Evolutionary conservation across 176 grass and related monocot species (phyloP), one percentile per base, ranked within the genome.

Genomic region (Eragrostis curvula): DNA sequence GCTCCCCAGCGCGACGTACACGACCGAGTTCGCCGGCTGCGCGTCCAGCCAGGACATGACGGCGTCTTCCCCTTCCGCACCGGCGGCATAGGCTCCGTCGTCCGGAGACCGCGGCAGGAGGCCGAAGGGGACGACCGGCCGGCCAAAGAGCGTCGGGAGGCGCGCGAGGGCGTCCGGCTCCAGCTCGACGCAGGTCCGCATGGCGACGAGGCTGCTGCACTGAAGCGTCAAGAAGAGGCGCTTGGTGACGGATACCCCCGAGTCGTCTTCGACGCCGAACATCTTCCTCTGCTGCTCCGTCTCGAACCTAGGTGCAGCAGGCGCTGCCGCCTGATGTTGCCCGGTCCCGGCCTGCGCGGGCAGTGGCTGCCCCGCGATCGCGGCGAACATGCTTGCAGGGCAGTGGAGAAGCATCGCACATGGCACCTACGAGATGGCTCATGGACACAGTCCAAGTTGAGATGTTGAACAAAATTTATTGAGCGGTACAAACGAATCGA

Each of bases 1-100:
- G 14, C 66, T 91, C 5, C 85, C 89, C 0, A 91, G 55, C 1
- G 85, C 79, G 3, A 78, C 82, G 15, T 85, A 91, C 15, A 91
- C 50, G 23, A 81, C 81, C 18, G 63, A 73, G 42, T 45, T 25
- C 0, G 65, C 10, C 17, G 85, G 39, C 39, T 85, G 85, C 23
- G 72, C 23, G 55, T 70, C 70, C 10, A 91, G 78, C 89, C 85
- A 91, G 14, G 20, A 36, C 3, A 88, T 60, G 11, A 60, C 23
- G 3, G 57, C 23, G 23, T 27, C 57, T 23, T 60, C 57, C 57
- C 57, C 57, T 3, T 60, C 55, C 21, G 23, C 23, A n/a, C 20
- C 53, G 20, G n/a, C 24, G 57, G 23, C 23, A 3, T 12, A 11
- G 9, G n/a, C 21, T 5, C 23, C 24, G 10, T 48, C 47, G 23